phyloP scores from a whole-genome alignment of 1,139 yeast genomes.

The Suhomyces taliae region DNA sequence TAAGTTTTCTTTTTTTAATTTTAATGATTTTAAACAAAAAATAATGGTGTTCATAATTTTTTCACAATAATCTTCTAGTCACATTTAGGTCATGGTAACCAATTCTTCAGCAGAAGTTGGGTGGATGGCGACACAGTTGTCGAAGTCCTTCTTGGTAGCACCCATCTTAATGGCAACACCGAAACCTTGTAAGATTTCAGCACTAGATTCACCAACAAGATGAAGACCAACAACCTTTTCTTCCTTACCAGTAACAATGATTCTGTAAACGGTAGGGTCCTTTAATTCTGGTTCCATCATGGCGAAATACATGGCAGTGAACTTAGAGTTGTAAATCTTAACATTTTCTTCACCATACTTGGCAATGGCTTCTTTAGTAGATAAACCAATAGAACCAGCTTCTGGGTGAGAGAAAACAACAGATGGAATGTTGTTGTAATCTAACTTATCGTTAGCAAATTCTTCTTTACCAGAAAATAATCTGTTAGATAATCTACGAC shows the following conservation, averaged over 20 bases:
- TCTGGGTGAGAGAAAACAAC: conserved; percentile 97
- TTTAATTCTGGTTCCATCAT: conserved; percentile 67
- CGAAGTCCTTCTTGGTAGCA: conserved; percentile 94
- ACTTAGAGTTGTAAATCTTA: conserved; percentile 78
- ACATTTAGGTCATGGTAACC: conserved; percentile 70
- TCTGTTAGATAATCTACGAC: conserved; percentile 89
- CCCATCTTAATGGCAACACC: conserved; percentile 98
- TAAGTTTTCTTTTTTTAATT: too few species aligned
- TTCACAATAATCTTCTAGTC: too few species aligned
- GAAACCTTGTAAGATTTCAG: conserved; percentile 95
- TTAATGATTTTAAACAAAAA: too few species aligned
- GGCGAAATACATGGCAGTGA: conserved; percentile 92
- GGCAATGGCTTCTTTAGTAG: conserved; percentile 72
- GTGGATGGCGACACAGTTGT: conserved; percentile 94
- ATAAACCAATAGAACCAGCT: conserved; percentile 88
- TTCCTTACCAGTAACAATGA: conserved; percentile 72
- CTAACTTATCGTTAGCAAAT: conserved; percentile 71
- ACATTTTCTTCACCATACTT: conserved; percentile 79
- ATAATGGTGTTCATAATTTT: too few species aligned
- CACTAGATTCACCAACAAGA: conserved; percentile 82
- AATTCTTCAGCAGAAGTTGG: conserved; percentile 98
- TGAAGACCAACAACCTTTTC: conserved; percentile 97
- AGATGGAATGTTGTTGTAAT: conserved; percentile 82
- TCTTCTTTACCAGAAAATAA: conserved; percentile 74
- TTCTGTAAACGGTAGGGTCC: conserved; percentile 84